A percentile compares a stretch with the other conserved stretches of the same genome.
Evolutionary conservation across 176 grass and related monocot genomes (phyloP).

Genomic region (Chloris gayana): DNA sequence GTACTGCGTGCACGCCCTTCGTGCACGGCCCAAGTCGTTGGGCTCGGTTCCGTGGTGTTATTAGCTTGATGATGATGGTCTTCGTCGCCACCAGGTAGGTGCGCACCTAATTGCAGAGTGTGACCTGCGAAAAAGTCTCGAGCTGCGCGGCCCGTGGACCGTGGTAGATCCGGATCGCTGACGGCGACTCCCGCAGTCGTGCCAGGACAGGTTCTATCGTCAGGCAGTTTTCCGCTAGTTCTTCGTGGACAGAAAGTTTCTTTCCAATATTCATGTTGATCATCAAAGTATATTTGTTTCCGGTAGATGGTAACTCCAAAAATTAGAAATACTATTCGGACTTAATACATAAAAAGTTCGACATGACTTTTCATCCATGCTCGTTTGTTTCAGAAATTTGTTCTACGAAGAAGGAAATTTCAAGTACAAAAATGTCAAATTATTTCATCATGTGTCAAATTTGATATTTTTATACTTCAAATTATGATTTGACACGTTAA

Average conservation of each 20-base stretch:
- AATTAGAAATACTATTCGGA: neutral
- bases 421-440: too few species aligned
- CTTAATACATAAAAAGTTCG: too few species aligned
- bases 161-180: neutral
- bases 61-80: neutral
- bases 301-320: neutral
- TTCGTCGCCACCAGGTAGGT: neutral
- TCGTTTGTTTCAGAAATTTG: too few species aligned
- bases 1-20: neutral
- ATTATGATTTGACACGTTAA: too few species aligned
- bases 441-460: too few species aligned
- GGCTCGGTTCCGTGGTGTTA: neutral
- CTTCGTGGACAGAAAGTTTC: neutral
- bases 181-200: neutral
- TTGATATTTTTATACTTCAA: too few species aligned
- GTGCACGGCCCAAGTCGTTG: neutral
- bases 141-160: neutral
- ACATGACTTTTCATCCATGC: too few species aligned
- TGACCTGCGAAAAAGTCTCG: neutral
- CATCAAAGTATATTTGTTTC: neutral
- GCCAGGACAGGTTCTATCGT: neutral
- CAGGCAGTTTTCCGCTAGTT: neutral
- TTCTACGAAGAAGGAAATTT: neutral
- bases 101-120: neutral
- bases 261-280: neutral